Conservation (phyloP, 495 filamentous ascomycete species). For the Chaetomium fimeti region DNA sequence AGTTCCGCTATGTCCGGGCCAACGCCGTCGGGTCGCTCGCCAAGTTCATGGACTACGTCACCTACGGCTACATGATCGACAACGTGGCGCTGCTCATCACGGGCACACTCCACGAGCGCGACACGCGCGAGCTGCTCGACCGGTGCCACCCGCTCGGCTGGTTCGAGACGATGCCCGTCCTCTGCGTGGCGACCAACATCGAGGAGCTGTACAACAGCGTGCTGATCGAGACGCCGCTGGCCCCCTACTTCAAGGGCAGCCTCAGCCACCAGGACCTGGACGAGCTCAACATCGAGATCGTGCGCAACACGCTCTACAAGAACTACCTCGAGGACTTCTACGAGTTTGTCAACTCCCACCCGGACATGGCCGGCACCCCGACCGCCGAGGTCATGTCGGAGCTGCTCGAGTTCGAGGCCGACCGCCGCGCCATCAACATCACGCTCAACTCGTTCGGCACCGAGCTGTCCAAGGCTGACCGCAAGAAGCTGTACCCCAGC, state of each 20-base stretch:
- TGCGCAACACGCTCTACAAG: constrained; percentile 98
- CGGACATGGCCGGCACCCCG: constrained; percentile 81
- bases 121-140: constrained; percentile 92
- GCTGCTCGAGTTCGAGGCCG: constrained; percentile 94
- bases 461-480: constrained; percentile 88
- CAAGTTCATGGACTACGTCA: constrained; percentile 95
- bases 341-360: constrained; percentile 79
- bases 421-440: constrained; percentile 96
- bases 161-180: constrained; percentile 98
- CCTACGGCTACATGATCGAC: constrained; percentile 99
- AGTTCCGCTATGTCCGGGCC: constrained; percentile 93
- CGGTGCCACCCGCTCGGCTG: constrained; percentile 95
- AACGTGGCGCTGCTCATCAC: constrained; percentile 98
- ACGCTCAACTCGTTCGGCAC: constrained; percentile 98
- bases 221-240: constrained; percentile 91
- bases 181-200: constrained; percentile 96
- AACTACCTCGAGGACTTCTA: constrained; percentile 99
- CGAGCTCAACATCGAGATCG: constrained; percentile 98
- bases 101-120: constrained; percentile 93
- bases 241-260: constrained; percentile 94
- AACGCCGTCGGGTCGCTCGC: constrained; percentile 87
- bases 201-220: constrained; percentile 99
- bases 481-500: constrained; percentile 92
- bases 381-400: constrained; percentile 93
- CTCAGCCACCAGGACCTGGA: constrained; percentile 94